Evolutionary conservation across 805 yeast species (phyloP).

Genomic region (Alloascoidea africana): DNA sequence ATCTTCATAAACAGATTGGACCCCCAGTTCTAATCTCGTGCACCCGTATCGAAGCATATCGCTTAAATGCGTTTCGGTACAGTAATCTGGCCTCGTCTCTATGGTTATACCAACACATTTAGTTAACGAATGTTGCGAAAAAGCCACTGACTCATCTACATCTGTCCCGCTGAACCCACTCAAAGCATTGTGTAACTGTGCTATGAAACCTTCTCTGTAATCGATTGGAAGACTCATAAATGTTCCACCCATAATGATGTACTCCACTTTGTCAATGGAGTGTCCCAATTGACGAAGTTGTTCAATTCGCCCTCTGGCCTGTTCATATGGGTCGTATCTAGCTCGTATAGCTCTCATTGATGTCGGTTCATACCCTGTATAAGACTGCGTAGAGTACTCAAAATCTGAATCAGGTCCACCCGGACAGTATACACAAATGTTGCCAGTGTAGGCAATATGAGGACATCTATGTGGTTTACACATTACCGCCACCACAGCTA

Average conservation of each 20-base stretch:
- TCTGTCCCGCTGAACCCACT: conserved; percentile 83
- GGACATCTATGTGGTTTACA: conserved; percentile 99
- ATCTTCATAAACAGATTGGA: conserved; percentile 93
- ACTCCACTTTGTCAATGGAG: conserved; percentile 93
- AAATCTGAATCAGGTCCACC: conserved; percentile 99
- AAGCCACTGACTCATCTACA: conserved; percentile 78
- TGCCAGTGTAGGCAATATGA: conserved; percentile 96
- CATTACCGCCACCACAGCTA: conserved; percentile 98
- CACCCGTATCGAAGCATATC: conserved; percentile 96
- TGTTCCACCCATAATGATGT: conserved; percentile 97
- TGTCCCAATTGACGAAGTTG: conserved; percentile 93
- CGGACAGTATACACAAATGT: conserved; percentile 96
- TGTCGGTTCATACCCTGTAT: conserved; percentile 97
- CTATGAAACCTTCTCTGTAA: conserved; percentile 80
- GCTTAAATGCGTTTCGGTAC: conserved; percentile 87
- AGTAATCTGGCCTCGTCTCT: conserved; percentile 96
- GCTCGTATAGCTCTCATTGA: conserved; percentile 99
- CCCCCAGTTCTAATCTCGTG: conserved; percentile 93
- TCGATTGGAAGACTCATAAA: conserved; percentile 89
- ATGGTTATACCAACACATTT: conserved; percentile 98
- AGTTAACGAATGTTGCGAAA: conserved; percentile 87
- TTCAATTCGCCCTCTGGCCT: conserved; percentile 94
- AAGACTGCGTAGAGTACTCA: conserved; percentile 95
- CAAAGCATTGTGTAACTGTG: conserved; percentile 85
- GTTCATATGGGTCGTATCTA: conserved; percentile 95